phyloP scores from a whole-genome alignment of 352 stramenopile genomes.

The Thalassiosira livingstoniorum region DNA sequence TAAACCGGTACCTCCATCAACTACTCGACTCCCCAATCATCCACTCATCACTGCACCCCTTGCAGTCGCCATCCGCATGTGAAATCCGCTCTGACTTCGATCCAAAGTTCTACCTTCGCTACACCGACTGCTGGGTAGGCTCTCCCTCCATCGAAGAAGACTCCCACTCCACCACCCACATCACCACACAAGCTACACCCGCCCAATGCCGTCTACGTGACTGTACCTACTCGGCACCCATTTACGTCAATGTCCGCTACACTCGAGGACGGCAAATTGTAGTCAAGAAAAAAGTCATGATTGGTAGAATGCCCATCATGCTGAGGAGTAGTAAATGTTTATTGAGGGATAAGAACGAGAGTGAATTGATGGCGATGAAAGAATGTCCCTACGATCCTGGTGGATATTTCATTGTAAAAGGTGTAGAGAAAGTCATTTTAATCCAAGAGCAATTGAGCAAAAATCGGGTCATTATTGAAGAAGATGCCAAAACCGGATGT shows the following conservation, averaged over 20 bases:
- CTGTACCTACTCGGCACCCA: constrained; percentile 98
- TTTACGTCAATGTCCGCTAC: constrained; percentile 99
- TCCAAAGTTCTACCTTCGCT: constrained; percentile 98
- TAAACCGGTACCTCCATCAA: background rate
- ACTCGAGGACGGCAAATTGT: constrained; percentile 97
- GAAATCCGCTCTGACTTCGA: constrained; percentile 90
- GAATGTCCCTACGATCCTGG: constrained; percentile 99
- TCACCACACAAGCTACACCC: constrained; percentile 90
- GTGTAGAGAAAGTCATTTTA: constrained; percentile 98
- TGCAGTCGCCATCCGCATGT: constrained; percentile 82
- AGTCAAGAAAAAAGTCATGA: constrained; percentile 95
- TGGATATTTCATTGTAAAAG: constrained; percentile 99
- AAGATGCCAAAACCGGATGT: constrained; percentile 87
- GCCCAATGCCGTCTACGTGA: constrained; percentile 98
- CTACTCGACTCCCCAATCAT: background rate
- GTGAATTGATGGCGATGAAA: constrained; percentile 95
- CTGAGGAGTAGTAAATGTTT: constrained; percentile 96
- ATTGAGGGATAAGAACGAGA: constrained; percentile 93
- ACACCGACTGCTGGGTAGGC: constrained; percentile 98
- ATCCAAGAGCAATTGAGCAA: constrained; percentile 99
- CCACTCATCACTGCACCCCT: constrained; percentile 9
- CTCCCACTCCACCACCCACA: constrained; percentile 92
- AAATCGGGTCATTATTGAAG: constrained; percentile 99
- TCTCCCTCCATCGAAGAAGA: constrained; percentile 97
- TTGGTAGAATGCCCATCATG: constrained; percentile 92